phyloP scores from a whole-genome alignment of 1,139 yeast genomes.

The Taphrina communis region DNA sequence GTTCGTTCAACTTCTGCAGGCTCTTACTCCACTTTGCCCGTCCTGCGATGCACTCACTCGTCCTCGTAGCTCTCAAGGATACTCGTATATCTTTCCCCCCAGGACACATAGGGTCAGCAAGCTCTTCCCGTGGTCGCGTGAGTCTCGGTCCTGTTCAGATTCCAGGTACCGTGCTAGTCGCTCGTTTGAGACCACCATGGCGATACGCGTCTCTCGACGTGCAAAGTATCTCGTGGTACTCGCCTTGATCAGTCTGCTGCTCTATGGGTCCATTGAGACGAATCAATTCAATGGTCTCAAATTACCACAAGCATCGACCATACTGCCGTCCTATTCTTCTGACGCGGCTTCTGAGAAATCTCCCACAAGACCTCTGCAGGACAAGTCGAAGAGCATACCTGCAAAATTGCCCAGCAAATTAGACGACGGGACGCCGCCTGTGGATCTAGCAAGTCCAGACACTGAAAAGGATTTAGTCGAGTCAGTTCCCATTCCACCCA shows the following conservation, averaged over 20 bases:
- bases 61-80: no score
- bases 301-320: background rate
- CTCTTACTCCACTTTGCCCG: no score
- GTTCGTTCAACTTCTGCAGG: no score
- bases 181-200: slow-evolving; percentile 1
- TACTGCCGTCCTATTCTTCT: background rate
- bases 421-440: background rate
- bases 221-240: slow-evolving; percentile 20
- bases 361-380: background rate
- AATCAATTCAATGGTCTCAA: slow-evolving; percentile 8
- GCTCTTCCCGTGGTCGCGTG: no score
- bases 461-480: background rate
- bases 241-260: slow-evolving; percentile 6
- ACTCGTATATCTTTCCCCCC: no score
- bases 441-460: background rate
- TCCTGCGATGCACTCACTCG: no score
- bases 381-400: background rate
- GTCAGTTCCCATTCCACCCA: slow-evolving; percentile 4
- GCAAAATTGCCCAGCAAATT: background rate
- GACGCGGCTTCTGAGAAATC: background rate
- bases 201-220: slow-evolving; percentile 16
- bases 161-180: no score
- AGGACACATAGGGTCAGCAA: no score
- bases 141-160: no score
- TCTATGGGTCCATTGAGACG: slow-evolving; percentile 20